These are phyloP conservation scores for Boletus sp. DNA, from an alignment of 1,284 basidiomycete genomes.

Conservation along the genomic window DNA sequence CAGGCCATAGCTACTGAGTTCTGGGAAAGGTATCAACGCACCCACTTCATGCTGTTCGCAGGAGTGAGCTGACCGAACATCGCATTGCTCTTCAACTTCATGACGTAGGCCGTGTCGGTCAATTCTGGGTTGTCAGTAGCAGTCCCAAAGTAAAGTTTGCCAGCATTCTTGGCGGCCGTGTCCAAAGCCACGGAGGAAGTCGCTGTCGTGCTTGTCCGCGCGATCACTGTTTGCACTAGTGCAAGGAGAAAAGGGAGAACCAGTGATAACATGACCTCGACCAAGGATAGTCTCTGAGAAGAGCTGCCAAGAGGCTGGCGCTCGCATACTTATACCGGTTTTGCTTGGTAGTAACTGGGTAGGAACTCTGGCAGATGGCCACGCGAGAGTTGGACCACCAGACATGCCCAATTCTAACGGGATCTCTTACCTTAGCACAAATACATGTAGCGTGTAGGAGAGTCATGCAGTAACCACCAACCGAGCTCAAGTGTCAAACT, in stretches of 20 bases:
- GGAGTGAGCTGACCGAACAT: slow-evolving; percentile 23
- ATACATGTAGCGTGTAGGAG: not conserved
- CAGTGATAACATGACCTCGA: slow-evolving; percentile 3
- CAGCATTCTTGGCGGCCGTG: slow-evolving; percentile 42
- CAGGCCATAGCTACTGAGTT: not conserved
- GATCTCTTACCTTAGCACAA: no score
- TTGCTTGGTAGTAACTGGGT: not conserved
- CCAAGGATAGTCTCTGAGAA: not conserved
- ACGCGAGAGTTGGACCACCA: not conserved
- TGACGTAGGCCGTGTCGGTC: slow-evolving; percentile 42
- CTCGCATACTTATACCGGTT: slow-evolving; percentile 2
- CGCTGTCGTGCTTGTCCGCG: not conserved
- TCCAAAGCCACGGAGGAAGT: slow-evolving; percentile 30
- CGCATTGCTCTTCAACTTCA: slow-evolving; percentile 1
- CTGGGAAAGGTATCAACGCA: slow-evolving; percentile 4
- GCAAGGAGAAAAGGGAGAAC: slow-evolving; percentile 8
- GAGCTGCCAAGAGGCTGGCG: not conserved
- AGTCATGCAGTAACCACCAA: no score
- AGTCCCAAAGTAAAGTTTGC: slow-evolving; percentile 56
- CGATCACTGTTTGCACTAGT: slow-evolving; percentile 1
- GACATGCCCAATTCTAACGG: not conserved
- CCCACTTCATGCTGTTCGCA: slow-evolving; percentile 26
- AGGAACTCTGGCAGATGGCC: not conserved
- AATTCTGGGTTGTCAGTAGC: slow-evolving; percentile 59
- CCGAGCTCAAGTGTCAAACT: not conserved